Evolutionary conservation across 208 protist genomes (phyloP).

Genomic region (Leishmania mexicana): DNA sequence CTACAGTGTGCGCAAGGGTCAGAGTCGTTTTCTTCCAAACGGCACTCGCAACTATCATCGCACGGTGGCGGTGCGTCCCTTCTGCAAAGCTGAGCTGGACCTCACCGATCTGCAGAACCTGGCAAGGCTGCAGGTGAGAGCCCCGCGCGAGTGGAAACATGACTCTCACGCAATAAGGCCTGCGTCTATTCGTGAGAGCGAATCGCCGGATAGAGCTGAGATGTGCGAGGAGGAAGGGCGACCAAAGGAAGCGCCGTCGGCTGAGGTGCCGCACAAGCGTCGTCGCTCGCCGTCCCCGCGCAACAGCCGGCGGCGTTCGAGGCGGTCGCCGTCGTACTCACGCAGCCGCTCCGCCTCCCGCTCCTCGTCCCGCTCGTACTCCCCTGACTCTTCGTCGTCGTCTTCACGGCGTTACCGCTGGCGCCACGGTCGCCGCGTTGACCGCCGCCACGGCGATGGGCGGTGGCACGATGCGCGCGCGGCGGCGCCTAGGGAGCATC

Average conservation of each 20-base stretch:
- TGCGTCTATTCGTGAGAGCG: constrained; percentile 6
- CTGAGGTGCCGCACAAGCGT: neutral
- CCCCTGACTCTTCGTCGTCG: constrained; percentile 6
- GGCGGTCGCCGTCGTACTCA: constrained; percentile 1
- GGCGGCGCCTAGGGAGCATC: neutral
- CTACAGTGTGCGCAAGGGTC: constrained; percentile 24
- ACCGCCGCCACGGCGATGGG: neutral
- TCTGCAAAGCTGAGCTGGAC: constrained; percentile 14
- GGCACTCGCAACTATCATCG: constrained; percentile 35
- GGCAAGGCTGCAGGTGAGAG: constrained; percentile 5
- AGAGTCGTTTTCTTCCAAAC: constrained; percentile 17
- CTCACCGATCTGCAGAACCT: neutral
- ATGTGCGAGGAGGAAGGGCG: neutral
- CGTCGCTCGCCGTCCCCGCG: constrained; percentile 2
- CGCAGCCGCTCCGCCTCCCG: neutral
- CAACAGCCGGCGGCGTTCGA: neutral
- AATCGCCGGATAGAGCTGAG: neutral
- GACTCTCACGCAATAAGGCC: constrained; percentile 19
- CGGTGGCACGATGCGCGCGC: neutral
- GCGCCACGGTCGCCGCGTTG: neutral
- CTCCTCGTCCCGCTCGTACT: constrained; percentile 8
- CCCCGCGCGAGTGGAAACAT: constrained; percentile 29
- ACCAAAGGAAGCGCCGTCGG: neutral
- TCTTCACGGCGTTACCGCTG: constrained; percentile 10
- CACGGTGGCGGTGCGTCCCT: constrained; percentile 20